A percentile compares a stretch with the other conserved stretches of the same genome.
phyloP scores from a whole-genome alignment of 495 filamentous ascomycete genomes.

The Trichoderma virens region DNA sequence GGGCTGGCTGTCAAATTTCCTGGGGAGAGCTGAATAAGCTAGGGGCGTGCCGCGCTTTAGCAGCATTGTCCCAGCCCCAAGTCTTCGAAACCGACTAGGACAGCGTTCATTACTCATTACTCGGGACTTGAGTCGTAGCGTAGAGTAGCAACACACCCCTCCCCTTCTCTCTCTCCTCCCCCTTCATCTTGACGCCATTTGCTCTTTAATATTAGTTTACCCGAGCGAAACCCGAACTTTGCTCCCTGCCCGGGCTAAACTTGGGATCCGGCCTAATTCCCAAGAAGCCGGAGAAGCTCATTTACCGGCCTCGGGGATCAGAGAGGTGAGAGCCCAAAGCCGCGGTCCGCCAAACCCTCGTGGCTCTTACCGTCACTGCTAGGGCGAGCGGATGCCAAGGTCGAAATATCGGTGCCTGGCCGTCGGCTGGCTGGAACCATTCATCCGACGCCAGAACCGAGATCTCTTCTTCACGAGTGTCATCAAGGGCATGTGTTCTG shows the following conservation, averaged over 20 bases:
- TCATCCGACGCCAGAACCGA: too few relatives aligned
- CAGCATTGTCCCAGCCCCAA: background rate
- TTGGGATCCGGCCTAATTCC: background rate
- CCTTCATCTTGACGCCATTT: constrained; percentile 9
- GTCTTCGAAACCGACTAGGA: background rate
- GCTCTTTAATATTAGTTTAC: background rate
- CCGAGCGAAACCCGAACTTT: background rate
- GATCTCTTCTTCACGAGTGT: too few relatives aligned
- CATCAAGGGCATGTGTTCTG: too few relatives aligned
- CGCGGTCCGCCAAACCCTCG: too few relatives aligned
- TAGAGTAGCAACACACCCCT: background rate
- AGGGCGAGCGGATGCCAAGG: too few relatives aligned
- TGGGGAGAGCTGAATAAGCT: background rate
- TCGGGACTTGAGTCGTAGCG: too few relatives aligned
- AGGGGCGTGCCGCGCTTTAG: background rate
- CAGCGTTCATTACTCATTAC: background rate
- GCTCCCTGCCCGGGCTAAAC: background rate
- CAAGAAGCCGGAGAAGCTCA: constrained; percentile 3
- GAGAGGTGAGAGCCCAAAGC: background rate
- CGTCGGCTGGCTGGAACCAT: too few relatives aligned
- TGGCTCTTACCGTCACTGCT: too few relatives aligned
- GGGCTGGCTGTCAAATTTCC: background rate
- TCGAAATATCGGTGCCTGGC: too few relatives aligned
- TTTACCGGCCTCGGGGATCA: constrained; percentile 1
- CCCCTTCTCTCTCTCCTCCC: background rate